These are phyloP conservation scores for Fusarium goolgardi DNA, from an alignment of 2,329 filamentous ascomycete genomes.

Conservation along the genomic window DNA sequence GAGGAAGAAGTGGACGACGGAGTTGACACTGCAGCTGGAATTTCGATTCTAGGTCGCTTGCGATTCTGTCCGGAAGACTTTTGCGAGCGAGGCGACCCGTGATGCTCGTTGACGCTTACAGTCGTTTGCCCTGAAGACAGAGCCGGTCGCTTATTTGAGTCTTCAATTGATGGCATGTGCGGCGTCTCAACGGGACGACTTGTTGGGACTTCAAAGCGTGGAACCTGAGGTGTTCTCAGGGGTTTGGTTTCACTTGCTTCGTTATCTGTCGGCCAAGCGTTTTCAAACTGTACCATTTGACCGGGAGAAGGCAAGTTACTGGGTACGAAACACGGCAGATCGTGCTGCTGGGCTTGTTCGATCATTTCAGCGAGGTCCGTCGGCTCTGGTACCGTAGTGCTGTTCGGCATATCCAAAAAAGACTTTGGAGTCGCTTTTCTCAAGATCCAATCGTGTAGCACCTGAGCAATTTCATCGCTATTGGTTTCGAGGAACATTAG, in stretches of 20 bases:
- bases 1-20: background rate
- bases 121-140: slow-evolving; percentile 18
- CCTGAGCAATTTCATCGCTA: slow-evolving; percentile 56
- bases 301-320: background rate
- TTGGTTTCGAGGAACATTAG: slow-evolving; percentile 67
- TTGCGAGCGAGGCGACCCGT: background rate
- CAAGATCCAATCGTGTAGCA: slow-evolving; percentile 54
- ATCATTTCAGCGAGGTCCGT: background rate
- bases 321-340: background rate
- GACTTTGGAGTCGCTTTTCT: slow-evolving; percentile 7
- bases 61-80: background rate
- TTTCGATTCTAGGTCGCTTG: slow-evolving; percentile 20
- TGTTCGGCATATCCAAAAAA: background rate
- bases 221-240: slow-evolving; percentile 7
- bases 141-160: slow-evolving; percentile 10
- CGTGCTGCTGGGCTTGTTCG: background rate
- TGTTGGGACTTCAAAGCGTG: background rate
- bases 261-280: background rate
- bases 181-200: background rate
- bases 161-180: background rate
- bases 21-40: background rate
- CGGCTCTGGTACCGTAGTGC: slow-evolving; percentile 6
- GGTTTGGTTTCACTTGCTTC: background rate
- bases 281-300: background rate
- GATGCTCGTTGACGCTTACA: background rate